Base-by-base conservation (phyloP, 2,329 filamentous ascomycete genomes). In the Talaromyces piceae region DNA sequence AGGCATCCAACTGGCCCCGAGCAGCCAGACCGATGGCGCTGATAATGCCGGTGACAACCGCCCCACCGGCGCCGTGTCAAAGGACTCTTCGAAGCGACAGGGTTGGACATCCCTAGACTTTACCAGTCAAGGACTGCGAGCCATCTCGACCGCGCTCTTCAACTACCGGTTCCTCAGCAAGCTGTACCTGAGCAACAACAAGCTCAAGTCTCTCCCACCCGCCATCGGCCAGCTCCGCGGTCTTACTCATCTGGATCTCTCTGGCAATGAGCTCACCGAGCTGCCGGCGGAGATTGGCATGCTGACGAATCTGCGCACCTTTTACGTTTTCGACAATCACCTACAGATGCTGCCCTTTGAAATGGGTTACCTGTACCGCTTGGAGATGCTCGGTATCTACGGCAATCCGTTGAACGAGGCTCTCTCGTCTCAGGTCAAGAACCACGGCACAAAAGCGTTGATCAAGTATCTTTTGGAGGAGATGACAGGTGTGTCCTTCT, bases 71-170 rank as follows among this genome's bases (percentile, higher is more conserved):
- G 80, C 80, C 62, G 76, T 80, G 53, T 77, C 80, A 56, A 82
- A 83, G 61, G 59, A 67, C 39, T 64, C 62, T 23, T 60, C 72
- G 65, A 65, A 73, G 65, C 76, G 85, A 57, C 87, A 95, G 68
- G 86, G 91, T 62, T 97, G 93, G 93, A 82, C 88, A 67, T 90
- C 91, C 57, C 77, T 98, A 60, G 93, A 98, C 69, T 85, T 97
- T 67, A 93, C 91, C 60, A 93, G 93, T n/a, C 93, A 97, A 73
- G 91, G 91, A 18, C 76, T 98, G 45, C 86, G 90, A 59, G 87
- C 89, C 53, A 77, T 98, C 27, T 84, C 90, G 1, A 74, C 81
- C 7, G 81, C 86, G 41, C 76, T 98, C 27, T 97, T 97, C 73
- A 78, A 80, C 58, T 98, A 97, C 70, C 79, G 79, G 41, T 97